Evolutionary conservation across 257 asterid species (phyloP).

Genomic region (Buddleja alternifolia): DNA sequence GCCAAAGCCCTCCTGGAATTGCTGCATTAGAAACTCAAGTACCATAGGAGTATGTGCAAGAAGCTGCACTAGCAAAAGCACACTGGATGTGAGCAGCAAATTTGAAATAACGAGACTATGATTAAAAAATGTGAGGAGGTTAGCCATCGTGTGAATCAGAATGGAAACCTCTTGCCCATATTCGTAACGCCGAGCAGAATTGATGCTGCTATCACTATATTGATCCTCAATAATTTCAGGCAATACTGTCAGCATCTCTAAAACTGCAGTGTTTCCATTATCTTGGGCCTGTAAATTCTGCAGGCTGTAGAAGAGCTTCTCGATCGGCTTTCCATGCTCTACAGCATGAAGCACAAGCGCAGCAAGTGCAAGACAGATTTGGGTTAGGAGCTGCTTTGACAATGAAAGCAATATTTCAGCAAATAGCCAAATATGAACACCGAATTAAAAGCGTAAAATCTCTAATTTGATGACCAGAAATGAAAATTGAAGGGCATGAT

Average conservation of each 20-base stretch:
- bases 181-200: slow-evolving; percentile 63
- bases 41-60: slow-evolving; percentile 78
- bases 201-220: slow-evolving; percentile 49
- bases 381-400: slow-evolving; percentile 79
- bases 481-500: slow-evolving; percentile 7
- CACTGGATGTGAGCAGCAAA: slow-evolving; percentile 38
- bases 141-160: slow-evolving; percentile 33
- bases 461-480: slow-evolving; percentile 17
- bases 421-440: not conserved
- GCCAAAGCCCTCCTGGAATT: slow-evolving; percentile 53
- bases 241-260: slow-evolving; percentile 84
- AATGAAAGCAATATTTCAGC: slow-evolving; percentile 35
- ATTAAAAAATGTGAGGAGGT: not conserved
- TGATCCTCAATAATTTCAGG: slow-evolving; percentile 88
- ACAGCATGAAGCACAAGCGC: slow-evolving; percentile 74
- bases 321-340: slow-evolving; percentile 72
- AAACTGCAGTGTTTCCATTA: slow-evolving; percentile 66
- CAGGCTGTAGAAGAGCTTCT: slow-evolving; percentile 81
- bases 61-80: slow-evolving; percentile 63
- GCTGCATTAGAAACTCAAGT: slow-evolving; percentile 81
- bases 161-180: slow-evolving; percentile 74
- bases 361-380: slow-evolving; percentile 90
- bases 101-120: slow-evolving; percentile 14
- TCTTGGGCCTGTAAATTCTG: slow-evolving; percentile 69
- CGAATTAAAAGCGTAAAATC: not conserved